phyloP scores from a whole-genome alignment of 352 stramenopile genomes.

The Phytophthora nicotianae region DNA sequence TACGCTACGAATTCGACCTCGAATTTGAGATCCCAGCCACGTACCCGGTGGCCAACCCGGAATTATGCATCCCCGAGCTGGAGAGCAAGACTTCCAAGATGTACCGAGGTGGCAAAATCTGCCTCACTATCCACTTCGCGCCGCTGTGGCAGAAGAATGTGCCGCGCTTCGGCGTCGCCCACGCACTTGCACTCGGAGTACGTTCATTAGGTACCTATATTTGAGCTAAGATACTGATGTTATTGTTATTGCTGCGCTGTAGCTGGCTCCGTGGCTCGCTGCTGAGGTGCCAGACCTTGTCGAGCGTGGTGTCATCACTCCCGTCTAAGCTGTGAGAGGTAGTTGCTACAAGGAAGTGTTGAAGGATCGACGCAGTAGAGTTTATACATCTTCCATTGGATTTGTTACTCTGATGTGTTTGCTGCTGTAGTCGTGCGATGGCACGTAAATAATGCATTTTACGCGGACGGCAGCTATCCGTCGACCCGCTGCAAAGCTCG shows the following conservation, averaged over 20 bases:
- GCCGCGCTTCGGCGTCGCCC: constrained; percentile 85
- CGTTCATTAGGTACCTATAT: background rate
- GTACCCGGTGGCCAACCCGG: constrained; percentile 82
- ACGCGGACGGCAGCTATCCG: constrained; percentile 23
- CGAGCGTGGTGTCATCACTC: constrained; percentile 74
- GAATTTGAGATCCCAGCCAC: constrained; percentile 87
- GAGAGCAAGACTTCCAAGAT: constrained; percentile 92
- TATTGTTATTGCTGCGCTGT: constrained; percentile 12
- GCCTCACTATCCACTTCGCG: constrained; percentile 88
- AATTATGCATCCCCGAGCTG: constrained; percentile 87
- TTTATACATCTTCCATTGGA: constrained; percentile 52
- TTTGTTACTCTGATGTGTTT: constrained; percentile 32
- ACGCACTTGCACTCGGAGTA: constrained; percentile 85
- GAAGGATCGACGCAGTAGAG: background rate
- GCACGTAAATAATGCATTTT: constrained; percentile 42
- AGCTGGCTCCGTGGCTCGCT: constrained; percentile 88
- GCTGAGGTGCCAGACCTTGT: constrained; percentile 88
- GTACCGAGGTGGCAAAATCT: constrained; percentile 91
- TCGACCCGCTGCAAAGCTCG: constrained; percentile 5
- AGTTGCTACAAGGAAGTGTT: background rate
- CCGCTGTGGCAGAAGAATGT: constrained; percentile 91
- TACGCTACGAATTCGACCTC: constrained; percentile 88
- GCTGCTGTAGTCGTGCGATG: constrained; percentile 28
- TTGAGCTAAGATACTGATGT: background rate
- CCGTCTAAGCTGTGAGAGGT: constrained; percentile 44